phyloP scores from a whole-genome alignment of 2,329 filamentous ascomycete species.

The Monosporascus sp. region DNA sequence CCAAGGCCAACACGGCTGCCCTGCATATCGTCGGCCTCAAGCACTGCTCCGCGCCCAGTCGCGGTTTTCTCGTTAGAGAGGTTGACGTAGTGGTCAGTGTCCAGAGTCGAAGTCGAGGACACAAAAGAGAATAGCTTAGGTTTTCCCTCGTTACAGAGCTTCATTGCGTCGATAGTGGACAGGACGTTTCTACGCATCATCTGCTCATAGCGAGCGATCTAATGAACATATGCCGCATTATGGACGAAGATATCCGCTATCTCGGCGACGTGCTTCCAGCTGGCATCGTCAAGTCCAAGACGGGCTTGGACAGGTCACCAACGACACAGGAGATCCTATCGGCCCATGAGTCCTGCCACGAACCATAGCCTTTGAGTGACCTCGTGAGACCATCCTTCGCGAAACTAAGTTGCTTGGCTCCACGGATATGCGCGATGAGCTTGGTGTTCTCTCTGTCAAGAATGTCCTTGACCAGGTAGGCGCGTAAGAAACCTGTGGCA shows the following conservation, averaged over 20 bases:
- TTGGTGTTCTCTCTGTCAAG: constrained; percentile 56
- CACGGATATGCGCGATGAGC: constrained; percentile 70
- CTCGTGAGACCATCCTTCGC: constrained; percentile 60
- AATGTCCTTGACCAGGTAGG: constrained; percentile 72
- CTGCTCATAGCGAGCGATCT: constrained; percentile 72
- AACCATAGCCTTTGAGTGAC: constrained; percentile 69
- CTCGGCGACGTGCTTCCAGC: constrained; percentile 60
- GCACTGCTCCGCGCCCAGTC: constrained; percentile 59
- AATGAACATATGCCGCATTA: constrained; percentile 78
- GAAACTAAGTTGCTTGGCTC: constrained; percentile 52
- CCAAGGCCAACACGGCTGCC: constrained; percentile 72
- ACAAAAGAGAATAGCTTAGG: constrained; percentile 79
- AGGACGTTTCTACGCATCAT: constrained; percentile 72
- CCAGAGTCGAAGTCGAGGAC: constrained; percentile 75
- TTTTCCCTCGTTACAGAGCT: constrained; percentile 70
- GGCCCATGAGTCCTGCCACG: constrained; percentile 70
- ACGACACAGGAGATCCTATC: constrained; percentile 60
- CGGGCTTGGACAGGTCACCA: constrained; percentile 70
- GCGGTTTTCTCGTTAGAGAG: constrained; percentile 60
- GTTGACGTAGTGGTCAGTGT: constrained; percentile 74
- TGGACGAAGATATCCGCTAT: constrained; percentile 71
- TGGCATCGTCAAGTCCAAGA: constrained; percentile 63
- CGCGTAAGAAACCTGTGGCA: constrained; percentile 83
- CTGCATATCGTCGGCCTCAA: constrained; percentile 71
- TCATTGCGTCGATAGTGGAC: constrained; percentile 71